Evolutionary conservation across 202 grass and related monocot genomes (phyloP).

Genomic region (Panicum virgatum): DNA sequence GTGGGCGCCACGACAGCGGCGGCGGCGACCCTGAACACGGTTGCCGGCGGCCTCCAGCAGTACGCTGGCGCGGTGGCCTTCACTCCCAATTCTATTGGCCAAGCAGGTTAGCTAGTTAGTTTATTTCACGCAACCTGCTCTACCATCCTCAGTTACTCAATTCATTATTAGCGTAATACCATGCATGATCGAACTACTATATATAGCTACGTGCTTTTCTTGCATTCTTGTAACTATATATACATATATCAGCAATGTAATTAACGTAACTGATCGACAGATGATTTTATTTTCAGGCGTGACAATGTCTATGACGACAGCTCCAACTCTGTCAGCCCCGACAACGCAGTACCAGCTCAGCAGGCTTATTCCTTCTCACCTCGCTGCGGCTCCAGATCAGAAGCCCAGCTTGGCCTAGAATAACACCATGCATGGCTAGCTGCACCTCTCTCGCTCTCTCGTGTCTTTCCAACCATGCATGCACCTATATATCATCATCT

Average conservation of each 20-base stretch:
- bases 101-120: too few relatives aligned
- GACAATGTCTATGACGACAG: constrained; percentile 45
- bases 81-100: constrained; percentile 19
- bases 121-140: too few relatives aligned
- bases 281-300: constrained; percentile 52
- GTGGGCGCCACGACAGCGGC: background rate
- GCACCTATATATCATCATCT: background rate
- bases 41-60: constrained; percentile 42
- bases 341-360: constrained; percentile 45
- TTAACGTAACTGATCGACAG: too few relatives aligned
- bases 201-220: too few relatives aligned
- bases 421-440: constrained; percentile 38
- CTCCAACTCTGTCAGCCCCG: constrained; percentile 41
- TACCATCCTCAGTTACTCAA: too few relatives aligned
- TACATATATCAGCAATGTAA: too few relatives aligned
- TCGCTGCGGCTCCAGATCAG: constrained; percentile 51
- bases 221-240: background rate
- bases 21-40: background rate
- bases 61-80: constrained; percentile 36
- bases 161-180: too few relatives aligned
- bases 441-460: background rate
- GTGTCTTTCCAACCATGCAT: background rate
- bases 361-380: constrained; percentile 52
- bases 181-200: too few relatives aligned
- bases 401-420: constrained; percentile 54